A percentile compares a stretch with the other conserved stretches of the same genome.
These are phyloP conservation scores for Sporothrix curviconia DNA, from an alignment of 2,329 filamentous ascomycete genomes.

Conservation along the genomic window DNA sequence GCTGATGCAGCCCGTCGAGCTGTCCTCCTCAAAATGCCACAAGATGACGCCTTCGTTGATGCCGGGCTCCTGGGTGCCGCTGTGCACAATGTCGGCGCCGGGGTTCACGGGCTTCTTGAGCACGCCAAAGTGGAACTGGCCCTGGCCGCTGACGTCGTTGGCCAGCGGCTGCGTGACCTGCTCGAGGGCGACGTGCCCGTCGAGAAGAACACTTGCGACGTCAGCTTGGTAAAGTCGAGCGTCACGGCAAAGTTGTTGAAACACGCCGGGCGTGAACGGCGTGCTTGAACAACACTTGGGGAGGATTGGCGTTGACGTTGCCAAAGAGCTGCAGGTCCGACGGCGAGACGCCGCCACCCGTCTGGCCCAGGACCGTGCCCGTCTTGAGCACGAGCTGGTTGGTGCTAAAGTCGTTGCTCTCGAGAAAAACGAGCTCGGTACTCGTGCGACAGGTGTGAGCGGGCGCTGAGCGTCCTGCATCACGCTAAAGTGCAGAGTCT, in stretches of 20 bases:
- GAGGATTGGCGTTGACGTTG: constrained; percentile 40
- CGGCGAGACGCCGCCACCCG: constrained; percentile 23
- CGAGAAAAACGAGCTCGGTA: constrained; percentile 51
- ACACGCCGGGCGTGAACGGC: constrained; percentile 42
- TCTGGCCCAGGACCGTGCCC: constrained; percentile 42
- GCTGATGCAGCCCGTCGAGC: constrained; percentile 33
- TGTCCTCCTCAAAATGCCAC: constrained; percentile 50
- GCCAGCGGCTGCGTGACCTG: constrained; percentile 38
- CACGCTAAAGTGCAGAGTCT: constrained; percentile 56
- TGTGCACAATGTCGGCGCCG: constrained; percentile 38
- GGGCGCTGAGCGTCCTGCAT: constrained; percentile 44
- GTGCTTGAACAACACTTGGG: constrained; percentile 44
- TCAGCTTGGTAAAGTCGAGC: constrained; percentile 51
- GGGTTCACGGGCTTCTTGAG: constrained; percentile 53
- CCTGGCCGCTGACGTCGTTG: constrained; percentile 50
- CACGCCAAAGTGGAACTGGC: constrained; percentile 56
- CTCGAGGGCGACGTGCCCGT: constrained; percentile 38
- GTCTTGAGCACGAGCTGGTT: constrained; percentile 51
- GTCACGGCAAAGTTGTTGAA: constrained; percentile 58
- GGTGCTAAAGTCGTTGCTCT: constrained; percentile 39
- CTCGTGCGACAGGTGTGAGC: constrained; percentile 54
- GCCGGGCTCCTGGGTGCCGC: constrained; percentile 40
- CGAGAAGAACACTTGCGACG: constrained; percentile 53
- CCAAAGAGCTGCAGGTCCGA: constrained; percentile 40
- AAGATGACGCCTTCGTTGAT: constrained; percentile 49